Conservation (phyloP, 2,329 filamentous ascomycete genomes). For the Cladophialophora carrionii region DNA sequence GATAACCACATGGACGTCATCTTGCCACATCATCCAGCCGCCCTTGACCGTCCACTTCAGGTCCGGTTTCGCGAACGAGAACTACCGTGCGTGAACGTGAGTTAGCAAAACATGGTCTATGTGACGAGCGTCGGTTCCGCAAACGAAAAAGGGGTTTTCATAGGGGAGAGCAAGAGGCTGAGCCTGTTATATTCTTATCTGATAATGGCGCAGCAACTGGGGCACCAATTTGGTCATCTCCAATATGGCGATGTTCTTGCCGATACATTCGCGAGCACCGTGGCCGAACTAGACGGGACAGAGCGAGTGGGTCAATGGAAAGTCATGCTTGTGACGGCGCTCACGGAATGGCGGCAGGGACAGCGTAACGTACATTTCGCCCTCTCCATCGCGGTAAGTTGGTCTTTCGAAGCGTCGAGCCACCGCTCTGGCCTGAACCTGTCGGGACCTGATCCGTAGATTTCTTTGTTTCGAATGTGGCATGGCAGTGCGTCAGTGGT, state of each 20-base stretch:
- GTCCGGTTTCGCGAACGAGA: slow-evolving; percentile 19
- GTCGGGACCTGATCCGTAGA: slow-evolving; percentile 60
- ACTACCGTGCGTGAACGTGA: slow-evolving; percentile 1
- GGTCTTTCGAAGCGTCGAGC: slow-evolving; percentile 56
- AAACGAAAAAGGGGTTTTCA: not conserved
- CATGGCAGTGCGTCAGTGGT: not conserved
- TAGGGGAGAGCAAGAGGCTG: not conserved
- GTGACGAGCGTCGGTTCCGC: not conserved
- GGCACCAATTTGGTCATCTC: slow-evolving; percentile 40
- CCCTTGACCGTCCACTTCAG: slow-evolving; percentile 22
- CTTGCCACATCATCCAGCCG: slow-evolving; percentile 28
- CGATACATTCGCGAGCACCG: slow-evolving; percentile 51
- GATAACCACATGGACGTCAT: slow-evolving; percentile 17
- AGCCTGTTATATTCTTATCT: slow-evolving; percentile 14
- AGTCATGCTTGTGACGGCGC: not conserved
- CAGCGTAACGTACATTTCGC: slow-evolving; percentile 22
- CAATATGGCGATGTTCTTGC: slow-evolving; percentile 37
- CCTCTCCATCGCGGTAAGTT: slow-evolving; percentile 55
- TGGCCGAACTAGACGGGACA: slow-evolving; percentile 50
- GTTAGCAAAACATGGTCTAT: not conserved
- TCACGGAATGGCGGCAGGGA: not conserved
- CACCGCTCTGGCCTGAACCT: slow-evolving; percentile 71
- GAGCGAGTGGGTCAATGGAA: not conserved
- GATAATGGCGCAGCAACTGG: slow-evolving; percentile 30
- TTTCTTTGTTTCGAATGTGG: slow-evolving; percentile 42